phyloP scores from a whole-genome alignment of 169 alveolate genomes.

The Plasmodium gonderi region DNA sequence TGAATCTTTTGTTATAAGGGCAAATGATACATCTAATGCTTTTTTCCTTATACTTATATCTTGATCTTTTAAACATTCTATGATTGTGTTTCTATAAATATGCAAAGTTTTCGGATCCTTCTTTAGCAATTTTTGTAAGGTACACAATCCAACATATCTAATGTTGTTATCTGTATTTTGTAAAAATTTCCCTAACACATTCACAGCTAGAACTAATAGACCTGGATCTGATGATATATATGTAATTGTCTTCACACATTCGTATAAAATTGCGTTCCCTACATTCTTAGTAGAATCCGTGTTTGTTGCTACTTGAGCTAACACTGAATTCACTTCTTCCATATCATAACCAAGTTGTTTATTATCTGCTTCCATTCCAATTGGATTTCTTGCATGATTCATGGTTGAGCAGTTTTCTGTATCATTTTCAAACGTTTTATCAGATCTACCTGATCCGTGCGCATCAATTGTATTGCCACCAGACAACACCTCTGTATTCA shows the following conservation, averaged over 20 bases:
- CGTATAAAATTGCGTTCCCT: slow-evolving; percentile 98
- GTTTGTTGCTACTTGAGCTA: slow-evolving; percentile 96
- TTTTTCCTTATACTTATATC: slow-evolving; percentile 96
- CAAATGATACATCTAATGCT: slow-evolving; percentile 96
- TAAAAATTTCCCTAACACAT: slow-evolving; percentile 95
- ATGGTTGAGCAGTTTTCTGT: not conserved
- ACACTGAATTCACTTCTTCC: slow-evolving; percentile 91
- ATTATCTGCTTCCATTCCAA: not conserved
- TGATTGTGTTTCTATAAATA: slow-evolving; percentile 80
- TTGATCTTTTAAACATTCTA: slow-evolving; percentile 94
- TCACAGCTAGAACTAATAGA: slow-evolving; percentile 93
- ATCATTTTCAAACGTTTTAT: slow-evolving; percentile 14
- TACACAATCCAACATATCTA: slow-evolving; percentile 89
- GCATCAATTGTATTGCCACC: not conserved
- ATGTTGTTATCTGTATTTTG: slow-evolving; percentile 94
- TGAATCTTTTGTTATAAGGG: slow-evolving; percentile 93
- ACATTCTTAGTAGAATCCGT: slow-evolving; percentile 95
- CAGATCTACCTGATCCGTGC: slow-evolving; percentile 12
- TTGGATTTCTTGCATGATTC: not conserved
- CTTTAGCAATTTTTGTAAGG: slow-evolving; percentile 92
- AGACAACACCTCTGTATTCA: slow-evolving; percentile 56
- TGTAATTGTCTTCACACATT: slow-evolving; percentile 97
- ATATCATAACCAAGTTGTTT: slow-evolving; percentile 82
- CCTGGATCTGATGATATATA: slow-evolving; percentile 89
- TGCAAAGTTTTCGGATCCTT: slow-evolving; percentile 88